These are phyloP conservation scores for Cercophora sp. DNA, from an alignment of 495 filamentous ascomycete genomes.

Conservation along the genomic window DNA sequence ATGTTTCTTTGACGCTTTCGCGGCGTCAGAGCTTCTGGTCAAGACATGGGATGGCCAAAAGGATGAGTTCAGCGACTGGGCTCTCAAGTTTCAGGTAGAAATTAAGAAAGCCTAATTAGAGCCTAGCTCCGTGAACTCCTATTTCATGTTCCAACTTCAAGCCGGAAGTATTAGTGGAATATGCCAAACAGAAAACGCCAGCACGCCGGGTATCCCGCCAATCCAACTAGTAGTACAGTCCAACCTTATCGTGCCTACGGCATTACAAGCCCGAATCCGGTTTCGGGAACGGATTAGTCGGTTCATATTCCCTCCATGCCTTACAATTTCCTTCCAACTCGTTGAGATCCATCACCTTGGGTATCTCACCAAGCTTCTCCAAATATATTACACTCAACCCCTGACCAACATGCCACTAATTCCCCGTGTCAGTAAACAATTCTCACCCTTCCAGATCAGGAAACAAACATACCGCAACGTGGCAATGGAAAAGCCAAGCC, in stretches of 20 bases:
- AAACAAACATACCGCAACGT: slow-evolving; percentile 41
- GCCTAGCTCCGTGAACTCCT: background rate
- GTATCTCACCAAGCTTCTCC: slow-evolving; percentile 24
- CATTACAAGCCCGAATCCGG: slow-evolving; percentile 3
- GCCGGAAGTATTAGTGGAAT: no score
- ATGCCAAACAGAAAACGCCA: no score
- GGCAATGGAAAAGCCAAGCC: slow-evolving; percentile 53
- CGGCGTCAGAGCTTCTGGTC: slow-evolving; percentile 40
- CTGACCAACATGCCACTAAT: slow-evolving; percentile 36
- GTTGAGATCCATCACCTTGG: slow-evolving; percentile 7
- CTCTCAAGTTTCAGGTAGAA: slow-evolving; percentile 43
- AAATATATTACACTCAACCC: slow-evolving; percentile 47
- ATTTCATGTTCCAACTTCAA: no score
- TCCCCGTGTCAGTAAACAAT: no score
- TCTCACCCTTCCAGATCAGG: no score
- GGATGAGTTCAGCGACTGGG: slow-evolving; percentile 49
- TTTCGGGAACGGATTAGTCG: slow-evolving; percentile 6
- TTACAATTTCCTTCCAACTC: slow-evolving; percentile 14
- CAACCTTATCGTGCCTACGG: no score
- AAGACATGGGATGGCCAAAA: slow-evolving; percentile 40
- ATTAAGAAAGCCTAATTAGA: slow-evolving; percentile 35
- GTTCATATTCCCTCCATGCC: slow-evolving; percentile 13
- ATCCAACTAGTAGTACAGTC: no score
- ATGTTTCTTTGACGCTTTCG: slow-evolving; percentile 47
- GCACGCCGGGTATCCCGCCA: no score